Percentiles rank a stretch among this genome's conserved stretches.
Evolutionary conservation across 805 yeast genomes (phyloP).

Genomic region (Metschnikowia arizonensis): DNA sequence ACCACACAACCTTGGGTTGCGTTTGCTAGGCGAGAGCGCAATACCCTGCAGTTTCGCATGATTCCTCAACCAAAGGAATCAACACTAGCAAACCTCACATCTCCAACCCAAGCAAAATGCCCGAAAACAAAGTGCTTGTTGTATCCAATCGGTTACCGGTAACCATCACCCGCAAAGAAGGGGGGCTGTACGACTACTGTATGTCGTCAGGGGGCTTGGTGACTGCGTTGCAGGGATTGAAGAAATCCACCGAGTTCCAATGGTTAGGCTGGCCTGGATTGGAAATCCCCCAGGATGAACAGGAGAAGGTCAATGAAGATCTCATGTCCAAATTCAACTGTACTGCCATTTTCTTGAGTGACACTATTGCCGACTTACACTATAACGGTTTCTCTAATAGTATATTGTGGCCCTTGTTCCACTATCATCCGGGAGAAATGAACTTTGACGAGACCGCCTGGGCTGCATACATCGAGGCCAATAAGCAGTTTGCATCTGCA

Average conservation of each 20-base stretch:
- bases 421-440: constrained; percentile 98
- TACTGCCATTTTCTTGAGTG: constrained; percentile 82
- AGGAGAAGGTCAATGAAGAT: constrained; percentile 63
- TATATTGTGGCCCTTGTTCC: constrained; percentile 96
- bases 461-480: constrained; percentile 96
- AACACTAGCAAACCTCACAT: constrained; percentile 1
- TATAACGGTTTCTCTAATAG: constrained; percentile 95
- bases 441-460: constrained; percentile 96
- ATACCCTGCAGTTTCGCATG: constrained; percentile 5
- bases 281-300: constrained; percentile 77
- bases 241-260: constrained; percentile 76
- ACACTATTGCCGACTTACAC: constrained; percentile 90
- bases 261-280: constrained; percentile 98
- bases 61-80: constrained; percentile 1
- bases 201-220: constrained; percentile 98
- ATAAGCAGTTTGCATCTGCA: constrained; percentile 70
- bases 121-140: constrained; percentile 70
- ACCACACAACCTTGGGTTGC: not conserved
- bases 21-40: constrained; percentile 1
- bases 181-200: constrained; percentile 69
- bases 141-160: constrained; percentile 95
- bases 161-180: constrained; percentile 64
- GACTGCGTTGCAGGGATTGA: constrained; percentile 89
- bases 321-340: constrained; percentile 77
- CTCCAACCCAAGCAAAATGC: constrained; percentile 8